phyloP scores from a whole-genome alignment of 1,139 yeast species.

The Torulaspora pretoriensis region DNA sequence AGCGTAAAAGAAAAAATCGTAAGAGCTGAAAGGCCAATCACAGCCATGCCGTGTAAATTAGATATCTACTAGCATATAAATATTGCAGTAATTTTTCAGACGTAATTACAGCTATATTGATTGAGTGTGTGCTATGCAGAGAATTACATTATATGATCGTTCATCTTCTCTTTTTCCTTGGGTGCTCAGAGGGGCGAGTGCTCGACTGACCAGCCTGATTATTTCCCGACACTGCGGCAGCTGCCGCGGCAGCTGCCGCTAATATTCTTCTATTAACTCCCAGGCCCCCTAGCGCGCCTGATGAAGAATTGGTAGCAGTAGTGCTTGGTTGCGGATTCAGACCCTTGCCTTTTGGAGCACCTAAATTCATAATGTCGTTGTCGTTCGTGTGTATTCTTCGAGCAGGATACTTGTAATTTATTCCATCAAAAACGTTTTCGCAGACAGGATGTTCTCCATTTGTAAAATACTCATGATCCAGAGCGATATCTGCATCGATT shows the following conservation, averaged over 20 bases:
- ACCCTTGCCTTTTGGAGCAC: slow-evolving; percentile 25
- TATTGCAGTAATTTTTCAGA: neutral
- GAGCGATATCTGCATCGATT: slow-evolving; percentile 68
- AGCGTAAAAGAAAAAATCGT: slow-evolving; percentile 60
- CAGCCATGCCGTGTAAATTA: slow-evolving; percentile 3
- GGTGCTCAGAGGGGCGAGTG: slow-evolving; percentile 28
- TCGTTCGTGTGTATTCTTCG: slow-evolving; percentile 77
- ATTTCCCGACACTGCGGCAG: slow-evolving; percentile 37
- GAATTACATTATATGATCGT: too few relatives aligned
- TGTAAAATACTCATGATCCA: slow-evolving; percentile 71
- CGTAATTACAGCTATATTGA: neutral
- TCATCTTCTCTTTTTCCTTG: slow-evolving; percentile 31
- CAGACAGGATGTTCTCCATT: slow-evolving; percentile 54
- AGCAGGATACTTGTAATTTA: slow-evolving; percentile 60
- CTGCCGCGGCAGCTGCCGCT: slow-evolving; percentile 39
- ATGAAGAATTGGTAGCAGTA: slow-evolving; percentile 23
- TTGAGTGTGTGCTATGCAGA: too few relatives aligned
- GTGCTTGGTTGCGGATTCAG: slow-evolving; percentile 24
- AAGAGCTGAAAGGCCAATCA: slow-evolving; percentile 33
- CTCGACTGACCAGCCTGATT: slow-evolving; percentile 16
- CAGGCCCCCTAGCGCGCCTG: slow-evolving; percentile 32
- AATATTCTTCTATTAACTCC: slow-evolving; percentile 36
- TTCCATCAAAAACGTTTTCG: slow-evolving; percentile 66
- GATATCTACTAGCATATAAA: neutral
- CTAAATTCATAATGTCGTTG: slow-evolving; percentile 49